Percentiles rank a stretch among this genome's conserved stretches.
Evolutionary conservation across 768 basidiomycete species (phyloP).

Genomic region (Lentinula sp.): DNA sequence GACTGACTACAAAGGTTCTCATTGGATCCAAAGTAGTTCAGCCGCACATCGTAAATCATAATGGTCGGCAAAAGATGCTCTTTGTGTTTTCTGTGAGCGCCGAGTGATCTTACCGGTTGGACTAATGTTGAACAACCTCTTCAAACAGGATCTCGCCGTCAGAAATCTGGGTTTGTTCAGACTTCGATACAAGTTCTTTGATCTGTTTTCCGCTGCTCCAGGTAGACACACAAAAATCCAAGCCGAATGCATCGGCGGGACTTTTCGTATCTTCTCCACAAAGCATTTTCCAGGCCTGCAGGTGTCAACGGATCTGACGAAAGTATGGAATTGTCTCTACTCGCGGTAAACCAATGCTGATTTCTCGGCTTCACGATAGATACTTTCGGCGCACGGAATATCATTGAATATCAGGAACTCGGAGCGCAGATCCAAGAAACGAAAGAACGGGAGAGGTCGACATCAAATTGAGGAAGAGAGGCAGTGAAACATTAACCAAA

Average conservation of each 20-base stretch:
- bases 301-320: constrained; percentile 61
- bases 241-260: constrained; percentile 59
- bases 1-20: constrained; percentile 16
- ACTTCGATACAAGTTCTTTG: constrained; percentile 60
- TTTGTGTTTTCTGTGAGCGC: constrained; percentile 59
- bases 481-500: too few species aligned
- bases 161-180: constrained; percentile 61
- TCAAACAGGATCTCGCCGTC: constrained; percentile 57
- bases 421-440: not conserved
- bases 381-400: not conserved
- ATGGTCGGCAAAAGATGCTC: constrained; percentile 47
- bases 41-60: constrained; percentile 46
- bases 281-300: constrained; percentile 69
- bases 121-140: not conserved
- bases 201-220: constrained; percentile 40
- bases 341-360: not conserved
- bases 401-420: not conserved
- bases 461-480: too few species aligned
- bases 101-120: not conserved
- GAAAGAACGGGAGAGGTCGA: not conserved
- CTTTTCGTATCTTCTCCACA: constrained; percentile 62
- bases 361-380: not conserved
- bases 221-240: constrained; percentile 36
- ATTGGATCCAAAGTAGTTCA: constrained; percentile 60
- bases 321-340: constrained; percentile 28